A percentile compares a stretch with the other conserved stretches of the same genome.
These are phyloP conservation scores for Exophiala xenobiotica DNA, from an alignment of 2,329 filamentous ascomycete species.

Conservation along the genomic window DNA sequence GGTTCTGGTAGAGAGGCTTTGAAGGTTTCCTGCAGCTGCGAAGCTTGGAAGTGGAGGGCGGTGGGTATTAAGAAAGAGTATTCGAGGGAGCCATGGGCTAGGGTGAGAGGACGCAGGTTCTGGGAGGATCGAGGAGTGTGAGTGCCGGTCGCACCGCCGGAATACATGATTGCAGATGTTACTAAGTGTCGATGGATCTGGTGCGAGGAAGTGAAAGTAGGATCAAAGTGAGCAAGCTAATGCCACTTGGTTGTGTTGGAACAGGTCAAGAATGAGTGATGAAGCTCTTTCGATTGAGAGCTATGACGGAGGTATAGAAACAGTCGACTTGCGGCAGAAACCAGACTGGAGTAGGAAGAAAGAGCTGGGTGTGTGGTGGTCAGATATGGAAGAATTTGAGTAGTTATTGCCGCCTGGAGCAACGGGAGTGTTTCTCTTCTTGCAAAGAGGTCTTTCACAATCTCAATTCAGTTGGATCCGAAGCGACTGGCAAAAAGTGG, in stretches of 20 bases:
- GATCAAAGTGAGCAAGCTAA: constrained; percentile 32
- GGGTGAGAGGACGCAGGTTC: constrained; percentile 84
- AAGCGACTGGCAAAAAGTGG: not conserved
- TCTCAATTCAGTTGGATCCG: not conserved
- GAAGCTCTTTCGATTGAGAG: not conserved
- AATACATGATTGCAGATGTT: constrained; percentile 28
- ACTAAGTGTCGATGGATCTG: constrained; percentile 1
- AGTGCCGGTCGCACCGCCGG: constrained; percentile 72
- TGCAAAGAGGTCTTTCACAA: not conserved
- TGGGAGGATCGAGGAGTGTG: constrained; percentile 93
- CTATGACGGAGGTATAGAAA: not conserved
- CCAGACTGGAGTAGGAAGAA: not conserved
- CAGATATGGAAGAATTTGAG: constrained; percentile 5
- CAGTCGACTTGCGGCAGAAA: constrained; percentile 1
- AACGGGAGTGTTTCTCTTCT: constrained; percentile 7
- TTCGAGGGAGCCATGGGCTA: constrained; percentile 92
- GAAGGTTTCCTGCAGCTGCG: constrained; percentile 90
- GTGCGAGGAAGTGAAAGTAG: not conserved
- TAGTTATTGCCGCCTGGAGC: constrained; percentile 21
- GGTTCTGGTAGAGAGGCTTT: constrained; percentile 78
- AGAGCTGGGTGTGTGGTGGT: not conserved
- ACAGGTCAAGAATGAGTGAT: constrained; percentile 13
- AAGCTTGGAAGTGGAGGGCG: constrained; percentile 91
- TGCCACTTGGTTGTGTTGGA: constrained; percentile 27
- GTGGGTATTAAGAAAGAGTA: constrained; percentile 95